Evolutionary conservation across 495 filamentous ascomycete genomes (phyloP), one percentile per base, ranked within the genome.

Genomic region (Lichina pygmaea): DNA sequence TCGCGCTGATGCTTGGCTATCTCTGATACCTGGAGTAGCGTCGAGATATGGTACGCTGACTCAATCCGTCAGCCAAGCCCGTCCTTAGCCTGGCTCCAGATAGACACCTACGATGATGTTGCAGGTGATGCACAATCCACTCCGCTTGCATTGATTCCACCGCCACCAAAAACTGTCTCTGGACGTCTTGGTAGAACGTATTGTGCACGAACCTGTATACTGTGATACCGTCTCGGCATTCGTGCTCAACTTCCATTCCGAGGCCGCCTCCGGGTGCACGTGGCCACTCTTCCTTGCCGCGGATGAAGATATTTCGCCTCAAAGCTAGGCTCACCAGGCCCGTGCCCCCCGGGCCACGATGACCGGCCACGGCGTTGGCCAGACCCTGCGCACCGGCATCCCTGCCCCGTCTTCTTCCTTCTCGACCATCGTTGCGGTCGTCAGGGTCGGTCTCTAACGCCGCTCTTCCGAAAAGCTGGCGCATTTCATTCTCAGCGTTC

Each of bases 231-330:
- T 53, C 47, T 2, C 44, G 33, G 52, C 73, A 62, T 58, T 68
- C 56, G 5, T 39, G 36, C 36, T 39, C 11, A 15, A 39, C 6
- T 48, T 76, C 74, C 91, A 95, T 94, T 6, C 75, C 73, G 11
- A 95, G 66, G 0, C 91, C 91, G 30, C 78, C 79, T 48, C 75
- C 76, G 2, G 82, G 69, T 43, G 73, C 75, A 42, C 71, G 70
- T 13, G 86, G 91, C 91, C 91, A 95, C 41, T 79, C 74, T 49
- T 89, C 83, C 56, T 89, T 92, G 34, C 81, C 83, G 55, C 83
- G 76, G 51, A 95, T 75, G 50, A 95, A 81, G 9, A 75, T 64
- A 53, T 95, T 95, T 10, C 75, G 70, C 30, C 81, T 71, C 34
- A 78, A 62, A 15, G 73, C 73, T 6, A 81, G 59, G 16, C 81